Evolutionary conservation across 2,329 filamentous ascomycete species (phyloP).

Genomic region (Microcera coccophila): DNA sequence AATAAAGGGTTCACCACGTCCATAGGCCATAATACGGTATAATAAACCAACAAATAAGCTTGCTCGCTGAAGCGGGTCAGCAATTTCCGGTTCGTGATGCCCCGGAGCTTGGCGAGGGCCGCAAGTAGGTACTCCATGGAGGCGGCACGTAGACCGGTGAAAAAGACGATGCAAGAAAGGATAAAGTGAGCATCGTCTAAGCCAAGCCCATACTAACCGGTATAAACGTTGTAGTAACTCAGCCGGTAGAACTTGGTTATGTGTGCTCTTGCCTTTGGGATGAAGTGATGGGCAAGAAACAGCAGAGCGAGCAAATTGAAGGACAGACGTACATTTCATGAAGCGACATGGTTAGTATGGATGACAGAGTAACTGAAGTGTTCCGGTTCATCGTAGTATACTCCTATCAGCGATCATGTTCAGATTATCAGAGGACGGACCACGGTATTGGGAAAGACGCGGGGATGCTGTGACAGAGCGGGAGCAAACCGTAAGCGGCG

Average conservation of each 20-base stretch:
- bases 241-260: conserved; percentile 87
- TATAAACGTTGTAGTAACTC: conserved; percentile 71
- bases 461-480: conserved; percentile 24
- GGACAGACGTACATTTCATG: conserved; percentile 58
- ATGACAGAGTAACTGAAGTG: too few species aligned
- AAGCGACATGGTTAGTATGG: conserved; percentile 23
- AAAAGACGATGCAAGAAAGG: conserved; percentile 73
- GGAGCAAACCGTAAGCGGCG: conserved; percentile 15
- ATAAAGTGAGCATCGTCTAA: conserved; percentile 77
- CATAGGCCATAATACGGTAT: conserved; percentile 73
- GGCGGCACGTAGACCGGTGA: conserved; percentile 80
- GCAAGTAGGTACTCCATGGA: conserved; percentile 83
- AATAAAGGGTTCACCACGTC: conserved; percentile 67
- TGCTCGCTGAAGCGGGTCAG: conserved; percentile 87
- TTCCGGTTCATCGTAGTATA: too few species aligned
- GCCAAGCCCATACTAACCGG: conserved; percentile 70
- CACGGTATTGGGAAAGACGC: conserved; percentile 11
- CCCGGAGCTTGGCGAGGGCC: conserved; percentile 68
- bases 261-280: conserved; percentile 72
- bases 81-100: conserved; percentile 72
- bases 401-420: too few species aligned
- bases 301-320: conserved; percentile 82
- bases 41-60: conserved; percentile 85
- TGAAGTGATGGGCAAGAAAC: conserved; percentile 74
- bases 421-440: too few species aligned